Evolutionary conservation across 306 rosid genomes (phyloP).

Genomic region (Ammopiptanthus mongolicus): DNA sequence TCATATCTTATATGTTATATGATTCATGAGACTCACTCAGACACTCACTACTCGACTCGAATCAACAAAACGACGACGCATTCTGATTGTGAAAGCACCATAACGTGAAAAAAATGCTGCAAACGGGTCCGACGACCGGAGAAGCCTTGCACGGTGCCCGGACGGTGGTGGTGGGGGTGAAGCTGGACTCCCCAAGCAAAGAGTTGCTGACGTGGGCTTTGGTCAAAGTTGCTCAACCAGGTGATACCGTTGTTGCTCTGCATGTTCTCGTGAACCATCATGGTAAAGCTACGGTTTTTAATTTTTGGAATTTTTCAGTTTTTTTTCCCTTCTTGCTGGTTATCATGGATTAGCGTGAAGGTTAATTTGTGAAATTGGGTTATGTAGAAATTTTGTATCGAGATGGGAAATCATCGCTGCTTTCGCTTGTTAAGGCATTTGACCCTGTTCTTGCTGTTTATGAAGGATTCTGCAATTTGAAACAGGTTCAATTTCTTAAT

Average conservation of each 20-base stretch:
- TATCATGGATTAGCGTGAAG: background rate
- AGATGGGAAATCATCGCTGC: slow-evolving; percentile 80
- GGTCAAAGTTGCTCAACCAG: slow-evolving; percentile 85
- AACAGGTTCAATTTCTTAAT: slow-evolving; percentile 54
- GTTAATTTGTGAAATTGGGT: slow-evolving; percentile 25
- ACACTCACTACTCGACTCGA: background rate
- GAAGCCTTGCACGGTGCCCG: slow-evolving; percentile 35
- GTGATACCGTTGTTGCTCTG: slow-evolving; percentile 78
- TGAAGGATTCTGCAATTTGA: slow-evolving; percentile 95
- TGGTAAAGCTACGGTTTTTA: slow-evolving; percentile 35
- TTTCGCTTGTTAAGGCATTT: slow-evolving; percentile 84
- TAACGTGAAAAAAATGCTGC: slow-evolving; percentile 37
- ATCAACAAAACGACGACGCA: slow-evolving; percentile 15
- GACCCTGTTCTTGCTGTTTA: slow-evolving; percentile 92
- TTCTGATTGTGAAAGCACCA: slow-evolving; percentile 9
- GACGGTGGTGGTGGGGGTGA: slow-evolving; percentile 79
- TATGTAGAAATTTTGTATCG: slow-evolving; percentile 62
- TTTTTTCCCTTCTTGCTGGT: background rate
- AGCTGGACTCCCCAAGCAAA: slow-evolving; percentile 70
- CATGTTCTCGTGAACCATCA: slow-evolving; percentile 72
- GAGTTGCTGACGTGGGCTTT: slow-evolving; percentile 95
- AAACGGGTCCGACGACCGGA: slow-evolving; percentile 21
- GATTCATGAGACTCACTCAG: background rate
- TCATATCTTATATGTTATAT: no score
- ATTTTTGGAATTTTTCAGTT: background rate